phyloP scores from a whole-genome alignment of 805 yeast species.

The Saccharomycopsis babjevae region DNA sequence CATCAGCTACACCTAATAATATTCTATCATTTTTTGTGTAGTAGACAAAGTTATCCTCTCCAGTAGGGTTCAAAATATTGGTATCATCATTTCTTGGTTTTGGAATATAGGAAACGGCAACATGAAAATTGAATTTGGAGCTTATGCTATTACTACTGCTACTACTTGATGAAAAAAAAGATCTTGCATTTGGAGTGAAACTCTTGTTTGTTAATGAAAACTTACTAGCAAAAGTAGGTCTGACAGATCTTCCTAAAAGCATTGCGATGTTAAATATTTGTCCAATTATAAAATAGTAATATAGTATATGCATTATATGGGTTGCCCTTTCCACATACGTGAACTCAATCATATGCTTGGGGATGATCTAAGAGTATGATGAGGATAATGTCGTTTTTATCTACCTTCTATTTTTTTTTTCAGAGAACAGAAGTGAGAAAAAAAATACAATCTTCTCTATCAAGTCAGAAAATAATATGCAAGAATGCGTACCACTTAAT shows the following conservation, averaged over 20 bases:
- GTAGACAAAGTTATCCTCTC: slow-evolving; percentile 67
- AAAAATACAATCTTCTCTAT: too few relatives aligned
- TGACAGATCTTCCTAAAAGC: background rate
- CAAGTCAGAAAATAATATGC: too few relatives aligned
- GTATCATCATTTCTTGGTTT: slow-evolving; percentile 51
- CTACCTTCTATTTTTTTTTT: too few relatives aligned
- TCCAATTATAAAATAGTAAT: background rate
- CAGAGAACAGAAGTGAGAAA: too few relatives aligned
- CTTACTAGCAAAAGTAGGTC: background rate
- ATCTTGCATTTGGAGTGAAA: background rate
- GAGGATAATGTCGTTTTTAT: too few relatives aligned
- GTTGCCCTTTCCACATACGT: background rate
- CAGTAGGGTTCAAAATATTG: slow-evolving; percentile 38
- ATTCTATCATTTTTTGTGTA: slow-evolving; percentile 29
- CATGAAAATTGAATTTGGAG: slow-evolving; percentile 30
- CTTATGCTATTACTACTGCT: background rate
- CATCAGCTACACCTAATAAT: slow-evolving; percentile 81
- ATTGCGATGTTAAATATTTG: background rate
- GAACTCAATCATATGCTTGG: too few relatives aligned
- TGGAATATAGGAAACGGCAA: slow-evolving; percentile 66
- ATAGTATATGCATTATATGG: background rate
- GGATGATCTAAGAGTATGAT: too few relatives aligned
- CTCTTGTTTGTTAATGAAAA: background rate
- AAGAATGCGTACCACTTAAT: too few relatives aligned
- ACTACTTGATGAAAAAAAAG: background rate